Base-by-base conservation (phyloP, 1,284 basidiomycete species). In the Papiliotrema laurentii region DNA sequence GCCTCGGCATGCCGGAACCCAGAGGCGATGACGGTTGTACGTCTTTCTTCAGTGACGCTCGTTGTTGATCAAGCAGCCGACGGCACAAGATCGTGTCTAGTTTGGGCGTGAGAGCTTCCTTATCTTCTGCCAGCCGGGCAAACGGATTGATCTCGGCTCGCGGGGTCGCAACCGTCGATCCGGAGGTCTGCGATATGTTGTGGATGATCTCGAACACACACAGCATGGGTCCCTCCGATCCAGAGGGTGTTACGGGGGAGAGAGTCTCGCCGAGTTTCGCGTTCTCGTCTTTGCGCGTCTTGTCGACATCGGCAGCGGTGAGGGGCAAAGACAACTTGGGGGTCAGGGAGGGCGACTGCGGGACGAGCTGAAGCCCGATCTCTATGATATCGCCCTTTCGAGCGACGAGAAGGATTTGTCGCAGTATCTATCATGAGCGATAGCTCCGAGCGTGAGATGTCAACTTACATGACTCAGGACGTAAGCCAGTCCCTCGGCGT, bases 401-500 rank as follows among this genome's bases (percentile, higher is more conserved):
- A 4, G 87, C 78, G 26, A 83, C 83, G 28, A 77, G 75, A 27
- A 96, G 75, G 36, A 94, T 79, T 77, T 93, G 91, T 19, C 89
- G 86, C 38, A 92, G 72, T 49, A 93, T 79, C 90, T 96, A 63
- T 11, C 5, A 47, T 51, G 40, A 54, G 45, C 31, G 24, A 7
- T 47, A 34, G 42, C 50, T 64, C 41, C 45, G 45, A 18, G 24
- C 24, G n/a, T 18, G 13, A 44, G 11, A 3, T 22, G 30, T 11
- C 7, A 7, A 71, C 89, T 76, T 74, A 94, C 92, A 78, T 92
- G 86, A 33, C 84, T 82, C 42, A 94, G 71, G 2, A 83, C 80
- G 73, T 86, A 92, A 25, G 82, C 83, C 54, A 93, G 76, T 1
- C 84, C 89, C 57, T 83, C 84, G 60, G 90, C 89, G 62, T 93